Evolutionary conservation across 345 rosid genomes (phyloP), one percentile per base, ranked within the genome.

Genomic region (Pistacia atlantica): DNA sequence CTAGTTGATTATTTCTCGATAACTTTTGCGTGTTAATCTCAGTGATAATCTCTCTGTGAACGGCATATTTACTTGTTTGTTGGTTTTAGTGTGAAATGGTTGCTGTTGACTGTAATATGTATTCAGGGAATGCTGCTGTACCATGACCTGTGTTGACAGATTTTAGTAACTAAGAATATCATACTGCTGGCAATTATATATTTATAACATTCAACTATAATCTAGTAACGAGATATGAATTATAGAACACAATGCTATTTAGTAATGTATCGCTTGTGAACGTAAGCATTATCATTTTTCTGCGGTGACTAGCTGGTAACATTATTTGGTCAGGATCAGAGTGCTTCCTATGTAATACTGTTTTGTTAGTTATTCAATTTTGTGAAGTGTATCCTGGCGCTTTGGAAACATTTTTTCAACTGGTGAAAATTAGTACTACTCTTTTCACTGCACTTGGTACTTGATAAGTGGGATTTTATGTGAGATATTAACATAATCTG

Each of bases 1-100:
- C 46, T 42, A 42, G 46, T 42, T 49, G 18, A 7, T 25, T 61
- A 13, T 73, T 73, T 62, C 4, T 17, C 57, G 18, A 20, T 33
- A 25, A 22, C 14, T 72, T 42, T 58, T 55, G 3, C 38, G 37
- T 7, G 35, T 71, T 58, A 71, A 14, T 71, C 37, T 71, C 75
- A 6, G 37, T 4, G 22, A 42, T 59, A 8, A 14, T 5, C 42
- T 14, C 56, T 33, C 0, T 20, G 58, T 69, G 10, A 52, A 51
- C 22, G 12, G 11, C n/a, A 3, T 45, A 45, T 49, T 58, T 25
- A 10, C 25, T 60, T 55, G 17, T 14, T 10, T 59, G 55, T 42
- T 72, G 38, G 4, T 37, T 42, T 72, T 59, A 59, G 18, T 72
- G 20, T 31, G 60, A 69, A 28, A 52, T 60, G 0, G 25, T 62